Evolutionary conservation across 345 rosid genomes (phyloP).

Genomic region (Clausena lansium): DNA sequence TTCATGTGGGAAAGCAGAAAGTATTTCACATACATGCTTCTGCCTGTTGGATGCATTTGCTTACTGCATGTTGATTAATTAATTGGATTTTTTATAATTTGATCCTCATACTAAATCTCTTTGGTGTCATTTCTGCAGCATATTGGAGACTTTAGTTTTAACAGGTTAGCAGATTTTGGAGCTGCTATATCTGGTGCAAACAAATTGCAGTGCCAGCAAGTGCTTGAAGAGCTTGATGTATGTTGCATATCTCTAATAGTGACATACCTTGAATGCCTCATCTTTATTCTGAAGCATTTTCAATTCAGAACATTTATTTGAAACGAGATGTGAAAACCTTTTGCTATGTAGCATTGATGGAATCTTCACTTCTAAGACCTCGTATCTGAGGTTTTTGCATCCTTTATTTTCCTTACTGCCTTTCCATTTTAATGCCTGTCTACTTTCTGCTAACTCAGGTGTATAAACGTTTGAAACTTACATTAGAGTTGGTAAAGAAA

Average conservation of each 20-base stretch:
- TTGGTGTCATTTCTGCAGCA: constrained; percentile 55
- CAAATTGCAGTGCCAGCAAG: constrained; percentile 81
- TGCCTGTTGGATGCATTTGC: background rate
- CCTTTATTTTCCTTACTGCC: background rate
- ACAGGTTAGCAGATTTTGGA: constrained; percentile 96
- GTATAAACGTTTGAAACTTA: constrained; percentile 79
- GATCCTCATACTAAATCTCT: background rate
- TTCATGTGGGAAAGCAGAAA: background rate
- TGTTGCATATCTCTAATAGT: constrained; percentile 27
- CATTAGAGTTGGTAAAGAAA: constrained; percentile 86
- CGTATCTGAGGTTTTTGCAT: background rate
- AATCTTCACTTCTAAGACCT: background rate
- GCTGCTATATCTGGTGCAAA: constrained; percentile 97
- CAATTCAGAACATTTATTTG: background rate
- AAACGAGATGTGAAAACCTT: background rate
- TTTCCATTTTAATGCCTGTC: background rate
- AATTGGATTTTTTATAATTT: background rate
- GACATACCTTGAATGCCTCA: background rate
- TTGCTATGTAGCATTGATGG: background rate
- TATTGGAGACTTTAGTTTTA: constrained; percentile 86
- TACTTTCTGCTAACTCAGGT: constrained; percentile 45
- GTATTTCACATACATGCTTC: background rate
- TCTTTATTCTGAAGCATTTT: background rate
- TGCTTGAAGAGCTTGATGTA: constrained; percentile 98
- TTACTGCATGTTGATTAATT: background rate